Evolutionary conservation across 2,329 filamentous ascomycete genomes (phyloP).

Genomic region (Phyllosticta ampelicida): DNA sequence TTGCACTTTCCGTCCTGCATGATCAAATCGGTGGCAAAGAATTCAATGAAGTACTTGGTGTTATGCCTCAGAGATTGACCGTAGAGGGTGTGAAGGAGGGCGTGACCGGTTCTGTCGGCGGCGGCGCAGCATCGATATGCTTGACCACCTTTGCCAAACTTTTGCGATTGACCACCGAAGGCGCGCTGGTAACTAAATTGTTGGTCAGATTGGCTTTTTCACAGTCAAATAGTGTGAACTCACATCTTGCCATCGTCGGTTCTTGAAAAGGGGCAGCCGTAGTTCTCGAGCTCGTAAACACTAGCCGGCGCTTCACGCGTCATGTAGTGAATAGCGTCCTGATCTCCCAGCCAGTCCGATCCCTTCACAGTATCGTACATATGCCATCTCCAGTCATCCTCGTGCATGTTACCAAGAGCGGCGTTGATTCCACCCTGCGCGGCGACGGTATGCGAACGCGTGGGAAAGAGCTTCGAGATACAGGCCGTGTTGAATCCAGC

Average conservation of each 20-base stretch:
- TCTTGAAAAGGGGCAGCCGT: conserved; percentile 92
- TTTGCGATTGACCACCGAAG: conserved; percentile 93
- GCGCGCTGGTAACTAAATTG: conserved; percentile 76
- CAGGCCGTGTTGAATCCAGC: conserved; percentile 84
- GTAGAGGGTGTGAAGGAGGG: conserved; percentile 95
- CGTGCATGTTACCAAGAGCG: conserved; percentile 88
- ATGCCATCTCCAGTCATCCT: conserved; percentile 98
- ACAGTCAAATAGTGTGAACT: conserved; percentile 19
- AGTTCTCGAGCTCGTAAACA: conserved; percentile 92
- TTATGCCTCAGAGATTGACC: conserved; percentile 94
- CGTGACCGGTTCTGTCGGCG: conserved; percentile 93
- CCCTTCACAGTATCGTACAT: conserved; percentile 99
- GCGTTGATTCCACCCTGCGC: conserved; percentile 73
- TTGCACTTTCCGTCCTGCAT: conserved; percentile 97
- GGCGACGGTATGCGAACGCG: conserved; percentile 74
- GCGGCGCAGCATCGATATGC: conserved; percentile 96
- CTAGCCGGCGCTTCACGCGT: conserved; percentile 85
- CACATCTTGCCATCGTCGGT: conserved; percentile 93
- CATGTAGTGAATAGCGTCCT: conserved; percentile 98
- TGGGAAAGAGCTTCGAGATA: conserved; percentile 78
- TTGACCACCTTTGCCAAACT: conserved; percentile 93
- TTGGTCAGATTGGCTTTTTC: conserved; percentile 4
- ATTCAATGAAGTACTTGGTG: conserved; percentile 99
- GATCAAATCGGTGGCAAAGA: conserved; percentile 91
- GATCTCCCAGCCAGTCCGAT: conserved; percentile 93